phyloP scores from a whole-genome alignment of 257 asterid genomes.

The Knoxia roxburghii region DNA sequence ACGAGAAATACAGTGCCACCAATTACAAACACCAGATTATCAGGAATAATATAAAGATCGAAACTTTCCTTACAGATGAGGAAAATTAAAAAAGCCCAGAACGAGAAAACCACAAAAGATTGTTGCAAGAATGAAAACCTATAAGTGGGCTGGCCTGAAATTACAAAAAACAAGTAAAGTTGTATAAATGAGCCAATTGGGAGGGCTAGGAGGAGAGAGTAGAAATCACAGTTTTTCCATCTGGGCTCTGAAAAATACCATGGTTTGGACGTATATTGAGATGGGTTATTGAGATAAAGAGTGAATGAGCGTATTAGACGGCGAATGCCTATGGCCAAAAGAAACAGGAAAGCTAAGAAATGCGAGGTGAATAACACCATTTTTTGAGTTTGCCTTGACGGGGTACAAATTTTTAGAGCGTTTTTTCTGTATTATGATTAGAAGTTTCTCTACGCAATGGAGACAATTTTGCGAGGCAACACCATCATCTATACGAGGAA shows the following conservation, averaged over 20 bases:
- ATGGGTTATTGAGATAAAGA: constrained; percentile 62
- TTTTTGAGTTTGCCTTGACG: not conserved
- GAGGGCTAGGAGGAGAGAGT: constrained; percentile 48
- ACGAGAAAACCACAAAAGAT: constrained; percentile 49
- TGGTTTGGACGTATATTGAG: constrained; percentile 51
- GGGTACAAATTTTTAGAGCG: not conserved
- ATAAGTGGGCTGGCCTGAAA: constrained; percentile 49
- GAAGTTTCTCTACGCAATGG: not conserved
- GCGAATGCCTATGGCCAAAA: constrained; percentile 58
- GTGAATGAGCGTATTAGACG: constrained; percentile 54
- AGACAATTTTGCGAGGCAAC: not conserved
- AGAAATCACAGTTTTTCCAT: constrained; percentile 71
- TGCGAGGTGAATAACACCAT: constrained; percentile 75
- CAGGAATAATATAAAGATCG: constrained; percentile 51
- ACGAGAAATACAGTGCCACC: constrained; percentile 50
- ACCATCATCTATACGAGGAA: not conserved
- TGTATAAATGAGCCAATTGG: constrained; percentile 61
- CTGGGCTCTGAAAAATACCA: constrained; percentile 75
- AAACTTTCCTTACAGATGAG: constrained; percentile 45
- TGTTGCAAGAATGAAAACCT: constrained; percentile 67
- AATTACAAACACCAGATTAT: constrained; percentile 40
- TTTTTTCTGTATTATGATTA: not conserved
- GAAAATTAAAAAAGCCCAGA: constrained; percentile 58
- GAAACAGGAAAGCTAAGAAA: constrained; percentile 63
- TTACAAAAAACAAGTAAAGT: constrained; percentile 44